phyloP scores from a whole-genome alignment of 2,329 filamentous ascomycete genomes.

The Paraphoma sp. region DNA sequence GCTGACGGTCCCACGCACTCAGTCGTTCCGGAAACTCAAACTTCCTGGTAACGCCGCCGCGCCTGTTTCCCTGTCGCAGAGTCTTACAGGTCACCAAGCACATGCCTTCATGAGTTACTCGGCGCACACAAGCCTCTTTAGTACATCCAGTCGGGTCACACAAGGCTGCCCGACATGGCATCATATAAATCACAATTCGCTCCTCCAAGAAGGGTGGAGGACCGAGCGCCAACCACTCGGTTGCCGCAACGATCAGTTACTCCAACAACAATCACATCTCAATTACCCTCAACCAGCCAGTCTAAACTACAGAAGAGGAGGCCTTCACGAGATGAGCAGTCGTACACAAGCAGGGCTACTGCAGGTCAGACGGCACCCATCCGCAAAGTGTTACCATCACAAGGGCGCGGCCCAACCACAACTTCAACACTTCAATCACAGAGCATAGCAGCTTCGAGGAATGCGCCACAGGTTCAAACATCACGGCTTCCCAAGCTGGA shows the following conservation, averaged over 20 bases:
- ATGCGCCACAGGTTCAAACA: conserved; percentile 30
- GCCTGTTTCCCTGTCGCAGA: conserved; percentile 20
- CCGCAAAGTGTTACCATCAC: conserved; percentile 27
- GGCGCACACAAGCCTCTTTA: conserved; percentile 40
- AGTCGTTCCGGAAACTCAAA: conserved; percentile 23
- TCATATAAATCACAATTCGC: conserved; percentile 49
- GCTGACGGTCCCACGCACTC: conserved; percentile 37
- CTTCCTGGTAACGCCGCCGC: conserved; percentile 25
- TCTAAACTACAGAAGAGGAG: conserved; percentile 47
- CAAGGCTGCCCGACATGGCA: conserved; percentile 48
- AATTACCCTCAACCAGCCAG: conserved; percentile 31
- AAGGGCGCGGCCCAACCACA: conserved; percentile 30
- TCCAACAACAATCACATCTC: conserved; percentile 37
- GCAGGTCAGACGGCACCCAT: conserved; percentile 26
- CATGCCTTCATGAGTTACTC: conserved; percentile 51
- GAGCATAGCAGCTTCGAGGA: conserved; percentile 26
- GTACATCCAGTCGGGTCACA: conserved; percentile 45
- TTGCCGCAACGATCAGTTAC: conserved; percentile 47
- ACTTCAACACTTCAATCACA: conserved; percentile 24
- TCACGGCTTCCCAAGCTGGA: conserved; percentile 46
- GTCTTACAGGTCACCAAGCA: conserved; percentile 34
- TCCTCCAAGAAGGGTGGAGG: conserved; percentile 42
- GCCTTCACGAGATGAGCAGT: conserved; percentile 41
- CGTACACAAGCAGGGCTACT: conserved; percentile 17
- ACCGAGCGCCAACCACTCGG: conserved; percentile 40